Percentiles rank a stretch among this genome's conserved stretches.
Conservation (phyloP, 225 moss, liverwort and hornwort species). For the Polytrichum formosum region DNA sequence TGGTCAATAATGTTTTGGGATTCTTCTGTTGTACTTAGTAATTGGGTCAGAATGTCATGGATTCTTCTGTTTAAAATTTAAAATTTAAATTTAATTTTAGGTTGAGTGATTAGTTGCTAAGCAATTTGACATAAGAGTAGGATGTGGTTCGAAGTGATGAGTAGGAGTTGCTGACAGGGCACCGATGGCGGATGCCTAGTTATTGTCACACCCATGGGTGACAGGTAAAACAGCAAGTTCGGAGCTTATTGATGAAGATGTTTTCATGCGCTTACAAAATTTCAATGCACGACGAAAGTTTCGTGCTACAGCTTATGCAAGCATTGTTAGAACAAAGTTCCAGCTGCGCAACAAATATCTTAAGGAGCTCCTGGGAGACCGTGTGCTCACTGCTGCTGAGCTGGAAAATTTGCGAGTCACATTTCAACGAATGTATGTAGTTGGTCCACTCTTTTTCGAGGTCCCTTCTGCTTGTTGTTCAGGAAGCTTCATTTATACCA, state of each 20-base stretch:
- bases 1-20: too few relatives aligned
- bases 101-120: too few relatives aligned
- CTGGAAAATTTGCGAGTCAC: slow-evolving; percentile 61
- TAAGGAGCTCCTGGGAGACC: slow-evolving; percentile 64
- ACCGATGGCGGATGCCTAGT: slow-evolving; percentile 52
- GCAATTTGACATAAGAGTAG: not conserved
- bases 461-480: too few relatives aligned
- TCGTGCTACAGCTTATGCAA: slow-evolving; percentile 78
- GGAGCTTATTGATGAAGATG: slow-evolving; percentile 60
- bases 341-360: slow-evolving; percentile 76
- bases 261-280: slow-evolving; percentile 59
- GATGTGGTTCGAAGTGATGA: slow-evolving; percentile 13
- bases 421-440: slow-evolving; percentile 59
- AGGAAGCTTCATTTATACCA: too few relatives aligned
- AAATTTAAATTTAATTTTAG: too few relatives aligned
- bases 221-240: slow-evolving; percentile 66
- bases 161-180: slow-evolving; percentile 27
- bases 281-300: slow-evolving; percentile 90
- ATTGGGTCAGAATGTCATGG: too few relatives aligned
- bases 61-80: too few relatives aligned
- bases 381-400: slow-evolving; percentile 46
- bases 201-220: slow-evolving; percentile 79
- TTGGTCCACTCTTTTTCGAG: not conserved
- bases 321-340: slow-evolving; percentile 76
- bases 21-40: too few relatives aligned